phyloP scores from a whole-genome alignment of 2,329 filamentous ascomycete species.

The Elsinoe arachidis region DNA sequence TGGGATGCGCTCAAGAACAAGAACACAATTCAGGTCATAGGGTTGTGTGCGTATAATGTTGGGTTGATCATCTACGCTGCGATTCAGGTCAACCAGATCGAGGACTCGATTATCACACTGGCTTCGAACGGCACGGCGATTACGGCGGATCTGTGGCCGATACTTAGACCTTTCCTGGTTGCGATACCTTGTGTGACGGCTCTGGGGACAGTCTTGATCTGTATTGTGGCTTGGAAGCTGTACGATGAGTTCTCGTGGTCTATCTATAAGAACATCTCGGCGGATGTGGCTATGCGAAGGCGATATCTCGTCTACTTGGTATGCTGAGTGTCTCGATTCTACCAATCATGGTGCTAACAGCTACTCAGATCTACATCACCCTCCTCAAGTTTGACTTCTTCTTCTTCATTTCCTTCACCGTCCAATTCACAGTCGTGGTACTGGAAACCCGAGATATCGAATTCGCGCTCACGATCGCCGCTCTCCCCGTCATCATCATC shows the following conservation, averaged over 20 bases:
- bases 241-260: slow-evolving; percentile 99
- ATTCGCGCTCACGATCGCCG: slow-evolving; percentile 77
- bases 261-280: slow-evolving; percentile 98
- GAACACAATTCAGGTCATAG: slow-evolving; percentile 98
- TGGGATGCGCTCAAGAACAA: slow-evolving; percentile 91
- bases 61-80: slow-evolving; percentile 87
- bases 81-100: slow-evolving; percentile 86
- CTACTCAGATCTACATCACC: slow-evolving; percentile 80
- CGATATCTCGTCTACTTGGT: slow-evolving; percentile 96
- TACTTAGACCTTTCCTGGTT: slow-evolving; percentile 67
- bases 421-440: slow-evolving; percentile 95
- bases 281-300: slow-evolving; percentile 92
- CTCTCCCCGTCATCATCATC: slow-evolving; percentile 81
- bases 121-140: slow-evolving; percentile 34
- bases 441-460: slow-evolving; percentile 59
- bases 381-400: slow-evolving; percentile 99
- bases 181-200: slow-evolving; percentile 80
- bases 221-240: slow-evolving; percentile 80
- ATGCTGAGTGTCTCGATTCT: slow-evolving; percentile 22
- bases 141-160: slow-evolving; percentile 52
- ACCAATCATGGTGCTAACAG: too few relatives aligned
- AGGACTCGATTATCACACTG: slow-evolving; percentile 52
- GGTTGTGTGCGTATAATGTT: slow-evolving; percentile 84
- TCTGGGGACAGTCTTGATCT: slow-evolving; percentile 62
- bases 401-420: slow-evolving; percentile 98